These are phyloP conservation scores for Agaricus blazei DNA, from an alignment of 768 basidiomycete species.

Conservation along the genomic window DNA sequence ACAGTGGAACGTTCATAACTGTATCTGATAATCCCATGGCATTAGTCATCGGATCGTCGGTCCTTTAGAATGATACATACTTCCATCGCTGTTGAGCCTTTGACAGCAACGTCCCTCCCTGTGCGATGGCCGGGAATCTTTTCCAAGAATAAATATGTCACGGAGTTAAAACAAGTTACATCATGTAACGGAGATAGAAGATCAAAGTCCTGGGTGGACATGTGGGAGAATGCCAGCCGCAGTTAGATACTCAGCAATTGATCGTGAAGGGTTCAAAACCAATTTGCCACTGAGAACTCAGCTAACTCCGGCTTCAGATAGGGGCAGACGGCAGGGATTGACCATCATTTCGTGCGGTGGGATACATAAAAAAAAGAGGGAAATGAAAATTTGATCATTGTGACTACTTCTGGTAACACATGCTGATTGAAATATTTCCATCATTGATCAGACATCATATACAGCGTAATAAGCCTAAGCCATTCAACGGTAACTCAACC, in stretches of 20 bases:
- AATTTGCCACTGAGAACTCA: neutral
- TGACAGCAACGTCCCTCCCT: too few species aligned
- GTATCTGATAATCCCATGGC: neutral
- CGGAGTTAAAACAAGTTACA: neutral
- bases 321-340: too few species aligned
- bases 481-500: conserved; percentile 4
- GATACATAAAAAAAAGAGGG: too few species aligned
- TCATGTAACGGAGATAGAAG: conserved; percentile 10
- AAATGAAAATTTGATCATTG: too few species aligned
- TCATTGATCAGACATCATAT: too few species aligned
- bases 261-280: neutral
- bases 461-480: too few species aligned
- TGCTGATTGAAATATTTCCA: too few species aligned
- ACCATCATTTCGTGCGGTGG: too few species aligned
- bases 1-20: conserved; percentile 6
- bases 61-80: neutral
- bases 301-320: too few species aligned
- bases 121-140: neutral
- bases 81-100: neutral
- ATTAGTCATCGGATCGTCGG: neutral
- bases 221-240: conserved; percentile 6
- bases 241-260: too few species aligned
- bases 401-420: too few species aligned
- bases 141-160: too few species aligned
- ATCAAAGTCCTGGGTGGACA: neutral